A percentile compares a stretch with the other conserved stretches of the same genome.
Conservation (phyloP, 768 basidiomycete genomes). For the Neoboletus magnificus region DNA sequence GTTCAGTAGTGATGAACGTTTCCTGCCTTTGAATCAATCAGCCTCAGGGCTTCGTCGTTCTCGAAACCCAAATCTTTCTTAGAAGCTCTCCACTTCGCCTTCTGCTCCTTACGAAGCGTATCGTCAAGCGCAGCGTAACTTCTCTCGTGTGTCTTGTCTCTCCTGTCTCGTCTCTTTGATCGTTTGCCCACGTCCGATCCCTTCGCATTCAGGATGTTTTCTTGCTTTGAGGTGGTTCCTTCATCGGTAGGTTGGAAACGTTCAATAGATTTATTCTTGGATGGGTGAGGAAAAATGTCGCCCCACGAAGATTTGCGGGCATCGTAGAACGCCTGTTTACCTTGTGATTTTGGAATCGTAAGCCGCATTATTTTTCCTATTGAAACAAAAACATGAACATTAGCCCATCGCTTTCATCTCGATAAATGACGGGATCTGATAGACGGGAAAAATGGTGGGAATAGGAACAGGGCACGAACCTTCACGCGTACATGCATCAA, state of each 20-base stretch:
- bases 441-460: slow-evolving; percentile 9
- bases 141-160: slow-evolving; percentile 21
- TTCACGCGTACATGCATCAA: slow-evolving; percentile 83
- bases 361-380: slow-evolving; percentile 88
- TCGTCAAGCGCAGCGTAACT: slow-evolving; percentile 30
- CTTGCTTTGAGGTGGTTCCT: slow-evolving; percentile 27
- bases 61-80: slow-evolving; percentile 12
- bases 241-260: slow-evolving; percentile 42
- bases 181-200: slow-evolving; percentile 62
- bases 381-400: neutral
- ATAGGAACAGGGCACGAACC: slow-evolving; percentile 43
- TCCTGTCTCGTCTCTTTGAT: slow-evolving; percentile 24
- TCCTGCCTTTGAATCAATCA: slow-evolving; percentile 10
- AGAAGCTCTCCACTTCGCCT: slow-evolving; percentile 30
- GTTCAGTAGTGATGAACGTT: slow-evolving; percentile 5
- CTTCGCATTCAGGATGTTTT: slow-evolving; percentile 26
- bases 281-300: slow-evolving; percentile 87
- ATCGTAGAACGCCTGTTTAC: slow-evolving; percentile 94
- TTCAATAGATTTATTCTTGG: slow-evolving; percentile 74
- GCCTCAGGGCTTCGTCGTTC: slow-evolving; percentile 1
- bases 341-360: slow-evolving; percentile 90
- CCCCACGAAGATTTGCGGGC: slow-evolving; percentile 94
- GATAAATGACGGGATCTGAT: neutral
- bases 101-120: slow-evolving; percentile 39
- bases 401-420: slow-evolving; percentile 3